Evolutionary conservation across 352 stramenopile genomes (phyloP), one percentile per base, ranked within the genome.

Genomic region (Globisporangium iwayamae): DNA sequence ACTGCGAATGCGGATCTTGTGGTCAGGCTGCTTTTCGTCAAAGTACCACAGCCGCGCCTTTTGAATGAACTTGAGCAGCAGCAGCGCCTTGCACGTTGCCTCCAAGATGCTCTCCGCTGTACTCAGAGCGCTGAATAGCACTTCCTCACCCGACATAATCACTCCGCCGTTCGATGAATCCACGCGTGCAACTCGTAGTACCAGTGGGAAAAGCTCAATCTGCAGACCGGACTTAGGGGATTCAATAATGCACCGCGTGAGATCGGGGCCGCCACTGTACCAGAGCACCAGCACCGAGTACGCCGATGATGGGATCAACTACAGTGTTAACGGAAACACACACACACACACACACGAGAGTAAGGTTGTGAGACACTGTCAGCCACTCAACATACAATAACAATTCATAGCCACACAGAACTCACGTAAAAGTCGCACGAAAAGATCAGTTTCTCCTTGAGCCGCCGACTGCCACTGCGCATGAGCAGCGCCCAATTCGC

Each of bases 21-120:
- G 73, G 16, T 88, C 72, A 8, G 83, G 84, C 8, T 75, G 71
- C 30, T 78, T 82, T 16, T 93, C 83, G 51, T 91, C 79, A 57
- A 94, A 94, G 48, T 86, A 90, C 87, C 87, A 96, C 43, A 96
- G 65, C 16, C 87, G 80, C 14, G 87, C 73, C 60, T 93, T 91
- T 14, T 87, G 74, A 1, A 93, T 63, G 45, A 79, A 53, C 53
- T 96, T 93, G n/a, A 75, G 67, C 45, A 91, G 51, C 18, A 91
- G 60, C n/a, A 96, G 60, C 11, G 79, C 87, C 18, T 86, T 84
- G 63, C 85, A 96, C 0, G 79, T 87, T 25, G 83, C 85, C 60
- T 91, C 78, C 2, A 96, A 66, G 10, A 94, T 62, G 20, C 67
- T 81, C 36, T 78, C 70, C 32, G 80, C 70, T 16, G 81, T 90